Base-by-base conservation (phyloP, 2,329 filamentous ascomycete genomes). In the Cladosporium velox region DNA sequence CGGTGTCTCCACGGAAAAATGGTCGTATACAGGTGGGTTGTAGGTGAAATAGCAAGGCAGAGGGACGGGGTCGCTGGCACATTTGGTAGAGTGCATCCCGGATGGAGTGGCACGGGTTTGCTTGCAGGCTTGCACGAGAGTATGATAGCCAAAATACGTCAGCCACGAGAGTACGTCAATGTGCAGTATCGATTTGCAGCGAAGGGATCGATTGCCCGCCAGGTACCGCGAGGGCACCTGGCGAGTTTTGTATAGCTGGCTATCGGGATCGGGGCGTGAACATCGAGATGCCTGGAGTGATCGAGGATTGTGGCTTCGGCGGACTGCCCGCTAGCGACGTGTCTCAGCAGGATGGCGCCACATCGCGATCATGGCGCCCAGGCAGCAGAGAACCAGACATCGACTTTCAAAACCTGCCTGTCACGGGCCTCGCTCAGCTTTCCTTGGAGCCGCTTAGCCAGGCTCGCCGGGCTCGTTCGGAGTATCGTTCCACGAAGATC, bases 1-100 rank as follows among this genome's bases (percentile, higher is more conserved):
- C n/a, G 69, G 69, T 24, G 68, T 69, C 54, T 70, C 70, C 30
- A 62, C 63, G 12, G 66, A 68, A 62, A 62, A 70, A 54, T 70
- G 67, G 24, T 54, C 54, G 65, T 69, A 54, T 54, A 35, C 59
- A 14, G 64, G 64, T 30, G 64, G 67, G 11, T 35, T 52, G 41
- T 68, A 65, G 34, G 67, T 66, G 54, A 70, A 71, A 64, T 71
- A 71, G 65, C 51, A 64, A 26, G 59, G 47, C 26, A 32, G 21
- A 38, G 38, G 32, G 32, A 24, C 11, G 26, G 30, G 26, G 44
- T 62, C 30, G 44, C 21, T 21, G 21, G 44, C 2, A 10, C 5
- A 14, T 3, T 21, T 52, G 47, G 32, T 28, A 24, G 30, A 62
- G 59, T 15, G 28, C 59, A 62, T 62, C 18, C 47, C 30, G 44